Conservation (phyloP, 352 stramenopile species). For the Pythium monospermum region DNA sequence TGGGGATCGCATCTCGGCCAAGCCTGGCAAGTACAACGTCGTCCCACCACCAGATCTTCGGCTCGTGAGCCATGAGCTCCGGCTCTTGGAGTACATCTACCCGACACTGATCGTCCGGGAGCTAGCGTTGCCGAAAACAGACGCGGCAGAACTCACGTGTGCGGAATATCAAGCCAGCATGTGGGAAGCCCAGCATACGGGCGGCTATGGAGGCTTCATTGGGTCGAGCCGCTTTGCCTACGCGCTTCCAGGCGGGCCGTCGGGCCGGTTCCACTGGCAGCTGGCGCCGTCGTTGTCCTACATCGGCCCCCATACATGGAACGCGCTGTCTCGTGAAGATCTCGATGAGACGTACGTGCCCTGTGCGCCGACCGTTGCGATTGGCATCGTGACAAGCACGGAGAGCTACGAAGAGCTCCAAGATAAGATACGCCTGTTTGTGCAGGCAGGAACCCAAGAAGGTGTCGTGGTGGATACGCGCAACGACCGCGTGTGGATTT, state of each 20-base stretch:
- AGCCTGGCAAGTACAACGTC: background rate
- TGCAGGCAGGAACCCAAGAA: background rate
- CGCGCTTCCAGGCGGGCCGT: background rate
- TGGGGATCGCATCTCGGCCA: background rate
- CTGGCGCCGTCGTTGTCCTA: background rate
- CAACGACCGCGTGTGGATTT: background rate
- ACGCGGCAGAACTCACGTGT: background rate
- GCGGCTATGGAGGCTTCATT: background rate
- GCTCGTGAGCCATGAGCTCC: background rate
- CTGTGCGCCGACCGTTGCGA: background rate
- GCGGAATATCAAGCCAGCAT: background rate
- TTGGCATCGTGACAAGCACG: background rate
- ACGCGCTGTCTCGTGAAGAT: background rate
- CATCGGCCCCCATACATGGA: background rate
- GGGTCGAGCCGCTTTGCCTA: background rate
- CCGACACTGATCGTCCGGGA: background rate
- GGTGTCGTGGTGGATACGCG: background rate
- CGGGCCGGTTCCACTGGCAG: background rate
- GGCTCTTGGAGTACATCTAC: background rate
- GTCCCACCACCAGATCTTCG: background rate
- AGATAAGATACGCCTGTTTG: background rate
- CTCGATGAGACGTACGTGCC: background rate
- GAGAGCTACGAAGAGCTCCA: background rate
- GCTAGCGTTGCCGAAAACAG: background rate
- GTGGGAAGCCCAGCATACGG: background rate